Percentiles rank a stretch among this genome's conserved stretches.
Conservation (phyloP, 1,284 basidiomycete species). For the Pholiota adiposa region DNA sequence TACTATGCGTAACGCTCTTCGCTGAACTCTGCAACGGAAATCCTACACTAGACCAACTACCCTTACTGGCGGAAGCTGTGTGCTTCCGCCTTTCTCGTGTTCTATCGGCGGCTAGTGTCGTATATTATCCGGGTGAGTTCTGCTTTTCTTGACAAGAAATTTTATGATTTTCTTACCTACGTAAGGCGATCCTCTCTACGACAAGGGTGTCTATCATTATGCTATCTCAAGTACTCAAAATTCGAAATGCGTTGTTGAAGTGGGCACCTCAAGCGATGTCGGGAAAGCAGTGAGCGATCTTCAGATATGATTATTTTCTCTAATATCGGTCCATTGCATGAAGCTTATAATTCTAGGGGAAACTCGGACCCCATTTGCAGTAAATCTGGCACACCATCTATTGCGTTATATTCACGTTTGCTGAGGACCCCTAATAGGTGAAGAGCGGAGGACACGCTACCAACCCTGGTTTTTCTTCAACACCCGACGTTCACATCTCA, state of each 20-base stretch:
- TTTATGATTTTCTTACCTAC: neutral
- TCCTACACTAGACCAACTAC: neutral
- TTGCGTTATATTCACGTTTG: neutral
- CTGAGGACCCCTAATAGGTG: conserved; percentile 33
- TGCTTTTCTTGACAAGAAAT: neutral
- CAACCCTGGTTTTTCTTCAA: conserved; percentile 56
- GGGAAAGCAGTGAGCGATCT: neutral
- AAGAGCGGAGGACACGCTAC: conserved; percentile 55
- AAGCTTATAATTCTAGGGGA: conserved; percentile 2
- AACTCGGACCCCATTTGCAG: conserved; percentile 6
- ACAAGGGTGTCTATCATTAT: conserved; percentile 11
- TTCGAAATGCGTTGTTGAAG: conserved; percentile 11
- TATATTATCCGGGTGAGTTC: conserved; percentile 5
- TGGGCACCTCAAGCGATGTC: conserved; percentile 1
- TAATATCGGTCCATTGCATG: neutral
- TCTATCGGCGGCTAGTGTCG: conserved; percentile 5
- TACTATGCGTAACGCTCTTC: neutral
- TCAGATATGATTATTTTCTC: too few species aligned
- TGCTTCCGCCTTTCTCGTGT: conserved; percentile 1
- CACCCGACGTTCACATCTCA: conserved; percentile 55
- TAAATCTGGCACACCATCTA: neutral
- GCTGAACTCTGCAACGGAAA: neutral
- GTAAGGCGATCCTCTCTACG: conserved; percentile 3
- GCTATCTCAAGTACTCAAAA: conserved; percentile 10
- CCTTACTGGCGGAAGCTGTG: neutral